These are phyloP conservation scores for Nemania diffusa DNA, from an alignment of 2,329 filamentous ascomycete genomes.

Conservation along the genomic window DNA sequence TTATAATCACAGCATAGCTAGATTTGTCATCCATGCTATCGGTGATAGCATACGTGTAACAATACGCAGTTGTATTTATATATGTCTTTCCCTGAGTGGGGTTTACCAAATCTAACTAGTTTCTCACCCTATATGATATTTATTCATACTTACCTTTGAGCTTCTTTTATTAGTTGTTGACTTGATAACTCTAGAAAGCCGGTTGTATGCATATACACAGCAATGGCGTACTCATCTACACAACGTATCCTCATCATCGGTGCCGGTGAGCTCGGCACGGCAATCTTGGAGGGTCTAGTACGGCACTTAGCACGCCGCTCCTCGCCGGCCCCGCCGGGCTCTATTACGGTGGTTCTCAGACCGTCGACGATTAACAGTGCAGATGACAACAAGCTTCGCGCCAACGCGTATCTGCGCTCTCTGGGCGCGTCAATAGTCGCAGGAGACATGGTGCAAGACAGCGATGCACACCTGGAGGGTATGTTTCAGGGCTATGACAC, in stretches of 20 bases:
- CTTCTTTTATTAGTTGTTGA: background rate
- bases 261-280: slow-evolving; percentile 72
- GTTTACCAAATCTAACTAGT: no score
- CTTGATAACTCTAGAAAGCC: background rate
- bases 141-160: no score
- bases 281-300: slow-evolving; percentile 63
- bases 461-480: slow-evolving; percentile 52
- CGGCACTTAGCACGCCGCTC: slow-evolving; percentile 55
- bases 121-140: no score
- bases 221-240: slow-evolving; percentile 15
- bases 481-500: slow-evolving; percentile 61
- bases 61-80: background rate
- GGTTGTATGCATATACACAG: no score
- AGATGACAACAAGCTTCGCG: slow-evolving; percentile 51
- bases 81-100: no score
- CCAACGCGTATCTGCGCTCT: slow-evolving; percentile 49
- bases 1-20: background rate
- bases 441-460: slow-evolving; percentile 54
- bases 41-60: slow-evolving; percentile 9
- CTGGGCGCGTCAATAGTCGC: slow-evolving; percentile 56
- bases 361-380: slow-evolving; percentile 56
- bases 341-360: slow-evolving; percentile 66
- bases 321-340: slow-evolving; percentile 35
- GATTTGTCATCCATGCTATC: slow-evolving; percentile 27
- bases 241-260: slow-evolving; percentile 68